Evolutionary conservation across 306 rosid genomes (phyloP), one percentile per base, ranked within the genome.

Genomic region (Cyamopsis tetragonoloba): DNA sequence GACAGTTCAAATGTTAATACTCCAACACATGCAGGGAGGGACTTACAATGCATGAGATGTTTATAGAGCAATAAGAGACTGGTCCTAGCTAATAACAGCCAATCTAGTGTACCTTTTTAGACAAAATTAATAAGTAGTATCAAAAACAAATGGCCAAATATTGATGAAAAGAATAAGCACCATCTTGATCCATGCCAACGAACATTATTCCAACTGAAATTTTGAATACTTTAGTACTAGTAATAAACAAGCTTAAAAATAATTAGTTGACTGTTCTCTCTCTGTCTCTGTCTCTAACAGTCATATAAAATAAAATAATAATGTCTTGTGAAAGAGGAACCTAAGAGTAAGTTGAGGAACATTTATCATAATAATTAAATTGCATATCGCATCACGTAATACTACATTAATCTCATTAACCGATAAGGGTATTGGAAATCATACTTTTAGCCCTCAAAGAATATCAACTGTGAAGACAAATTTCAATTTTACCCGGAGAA

Each of bases 91-190:
- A n/a, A 32, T 39, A 32, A 43, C 61, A 42, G 28, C 42, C 30
- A 47, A 31, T 38, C 42, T 31, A 23, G 68, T 13, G 10, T 66
- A 63, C 30, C 61, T 63, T 70, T 8, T 15, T 9, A 17, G 54
- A 64, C 49, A 37, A 46, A 38, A 28, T 39, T 17, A 48, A 58
- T 38, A 70, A n/a, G n/a, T n/a, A n/a, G n/a, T n/a, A n/a, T n/a
- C n/a, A 32, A 37, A 63, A 63, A 56, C 63, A 46, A 63, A 71
- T 54, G 28, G 56, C 1, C 28, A 41, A n/a, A n/a, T n/a, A 69
- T 68, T 61, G 53, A 77, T 70, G 47, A 4, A 31, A 63, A 68
- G 77, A 17, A 15, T 46, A 37, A 37, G 73, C 62, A 56, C 66
- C 68, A 53, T 48, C 23, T 38, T 56, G 28, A 66, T 56, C 27